These are phyloP conservation scores for Phycomyces nitens DNA, from an alignment of 192 early-diverging fungal genomes.

Conservation along the genomic window DNA sequence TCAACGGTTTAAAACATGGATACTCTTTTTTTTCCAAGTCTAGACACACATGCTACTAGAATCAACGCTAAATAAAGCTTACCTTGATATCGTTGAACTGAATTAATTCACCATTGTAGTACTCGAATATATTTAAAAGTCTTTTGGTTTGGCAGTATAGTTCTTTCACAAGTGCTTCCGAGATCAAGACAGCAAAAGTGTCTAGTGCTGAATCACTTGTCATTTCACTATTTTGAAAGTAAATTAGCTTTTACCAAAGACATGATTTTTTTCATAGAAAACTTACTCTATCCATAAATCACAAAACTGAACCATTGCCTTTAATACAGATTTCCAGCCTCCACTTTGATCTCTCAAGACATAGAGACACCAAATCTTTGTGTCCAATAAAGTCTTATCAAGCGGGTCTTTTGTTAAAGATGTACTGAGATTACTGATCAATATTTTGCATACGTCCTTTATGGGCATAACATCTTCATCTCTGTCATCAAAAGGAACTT, in stretches of 20 bases:
- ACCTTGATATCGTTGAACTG: conserved; percentile 7
- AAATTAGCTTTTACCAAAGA: neutral
- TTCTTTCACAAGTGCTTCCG: neutral
- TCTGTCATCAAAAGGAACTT: no score
- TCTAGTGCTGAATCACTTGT: neutral
- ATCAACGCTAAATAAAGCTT: neutral
- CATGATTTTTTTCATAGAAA: neutral
- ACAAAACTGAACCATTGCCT: conserved; percentile 10
- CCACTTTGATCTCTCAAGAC: neutral
- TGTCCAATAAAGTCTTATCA: neutral
- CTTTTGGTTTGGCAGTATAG: neutral
- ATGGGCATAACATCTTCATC: neutral
- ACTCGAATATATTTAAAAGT: neutral
- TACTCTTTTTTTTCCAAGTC: neutral
- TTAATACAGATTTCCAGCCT: conserved; percentile 11
- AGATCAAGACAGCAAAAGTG: conserved; percentile 1
- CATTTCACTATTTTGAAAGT: conserved; percentile 3
- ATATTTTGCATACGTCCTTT: neutral
- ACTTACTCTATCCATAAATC: conserved; percentile 17
- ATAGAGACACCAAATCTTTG: neutral
- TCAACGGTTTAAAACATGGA: neutral
- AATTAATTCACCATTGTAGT: neutral
- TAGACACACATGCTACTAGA: neutral
- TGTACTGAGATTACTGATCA: neutral
- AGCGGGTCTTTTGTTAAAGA: neutral